Conservation (phyloP, 768 basidiomycete species). For the Trametes coccinea region DNA sequence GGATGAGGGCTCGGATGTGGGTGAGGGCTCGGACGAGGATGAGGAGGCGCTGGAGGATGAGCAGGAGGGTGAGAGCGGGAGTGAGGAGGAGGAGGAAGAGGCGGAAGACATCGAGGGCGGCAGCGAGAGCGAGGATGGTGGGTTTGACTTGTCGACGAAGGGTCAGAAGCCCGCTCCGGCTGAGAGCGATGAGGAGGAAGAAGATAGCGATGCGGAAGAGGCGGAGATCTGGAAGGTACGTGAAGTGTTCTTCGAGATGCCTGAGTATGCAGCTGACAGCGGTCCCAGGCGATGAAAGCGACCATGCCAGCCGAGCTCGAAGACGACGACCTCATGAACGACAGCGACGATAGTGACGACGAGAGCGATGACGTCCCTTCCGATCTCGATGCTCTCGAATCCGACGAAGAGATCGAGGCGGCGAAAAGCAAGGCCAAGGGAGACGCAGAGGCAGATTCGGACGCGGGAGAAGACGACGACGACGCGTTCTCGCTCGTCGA, state of each 20-base stretch:
- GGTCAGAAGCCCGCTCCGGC: slow-evolving; percentile 5
- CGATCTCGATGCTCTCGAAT: slow-evolving; percentile 29
- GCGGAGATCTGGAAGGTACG: slow-evolving; percentile 88
- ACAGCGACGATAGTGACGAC: slow-evolving; percentile 23
- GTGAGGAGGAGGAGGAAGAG: slow-evolving; percentile 27
- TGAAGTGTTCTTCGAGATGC: neutral
- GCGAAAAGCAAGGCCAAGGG: slow-evolving; percentile 23
- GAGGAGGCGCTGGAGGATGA: slow-evolving; percentile 7
- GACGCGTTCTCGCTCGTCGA: slow-evolving; percentile 59
- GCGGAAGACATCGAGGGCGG: neutral
- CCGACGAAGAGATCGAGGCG: slow-evolving; percentile 25
- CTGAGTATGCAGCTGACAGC: neutral
- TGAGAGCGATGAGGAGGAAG: slow-evolving; percentile 41
- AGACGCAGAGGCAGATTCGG: slow-evolving; percentile 35
- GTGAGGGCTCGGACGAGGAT: slow-evolving; percentile 34
- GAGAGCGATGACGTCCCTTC: slow-evolving; percentile 31
- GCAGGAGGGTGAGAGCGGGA: slow-evolving; percentile 33
- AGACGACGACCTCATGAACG: slow-evolving; percentile 35
- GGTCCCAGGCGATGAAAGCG: slow-evolving; percentile 80
- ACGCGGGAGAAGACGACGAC: slow-evolving; percentile 45
- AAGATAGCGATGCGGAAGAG: slow-evolving; percentile 54
- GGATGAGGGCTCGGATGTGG: slow-evolving; percentile 35
- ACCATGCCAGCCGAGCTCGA: slow-evolving; percentile 62
- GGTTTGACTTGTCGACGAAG: slow-evolving; percentile 15
- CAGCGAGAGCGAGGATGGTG: slow-evolving; percentile 18